Evolutionary conservation across 495 filamentous ascomycete species (phyloP).

Genomic region (Cladorrhinum samala): DNA sequence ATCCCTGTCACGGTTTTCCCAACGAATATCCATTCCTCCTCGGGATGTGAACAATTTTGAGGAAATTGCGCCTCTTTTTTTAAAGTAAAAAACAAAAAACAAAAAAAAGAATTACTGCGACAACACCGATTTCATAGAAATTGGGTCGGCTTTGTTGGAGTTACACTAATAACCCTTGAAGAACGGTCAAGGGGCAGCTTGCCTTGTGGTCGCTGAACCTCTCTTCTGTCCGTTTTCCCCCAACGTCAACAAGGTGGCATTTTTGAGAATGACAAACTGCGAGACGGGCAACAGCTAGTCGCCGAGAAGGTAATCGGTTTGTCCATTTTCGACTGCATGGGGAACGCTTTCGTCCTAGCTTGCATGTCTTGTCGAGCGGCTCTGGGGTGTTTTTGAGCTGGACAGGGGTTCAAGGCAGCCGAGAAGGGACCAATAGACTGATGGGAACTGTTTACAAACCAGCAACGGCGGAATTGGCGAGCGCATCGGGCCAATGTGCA

Average conservation of each 20-base stretch:
- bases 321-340: background rate
- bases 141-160: background rate
- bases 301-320: too few relatives aligned
- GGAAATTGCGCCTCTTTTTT: background rate
- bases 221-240: background rate
- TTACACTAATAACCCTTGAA: background rate
- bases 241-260: background rate
- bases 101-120: too few relatives aligned
- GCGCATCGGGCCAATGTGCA: conserved; percentile 16
- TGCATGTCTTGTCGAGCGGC: conserved; percentile 18
- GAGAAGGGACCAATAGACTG: conserved; percentile 23
- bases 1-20: background rate
- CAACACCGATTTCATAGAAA: too few relatives aligned
- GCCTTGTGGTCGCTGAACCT: too few relatives aligned
- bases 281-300: too few relatives aligned
- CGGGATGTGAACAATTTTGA: background rate
- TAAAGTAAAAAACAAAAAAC: too few relatives aligned
- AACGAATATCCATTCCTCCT: background rate
- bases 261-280: background rate
- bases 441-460: conserved; percentile 14
- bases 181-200: background rate
- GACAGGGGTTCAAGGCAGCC: conserved; percentile 21
- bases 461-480: conserved; percentile 22
- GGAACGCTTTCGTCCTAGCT: conserved; percentile 7
- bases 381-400: conserved; percentile 26